A percentile compares a stretch with the other conserved stretches of the same genome.
These are phyloP conservation scores for Mycena alexandri DNA, from an alignment of 768 basidiomycete genomes.

Conservation along the genomic window DNA sequence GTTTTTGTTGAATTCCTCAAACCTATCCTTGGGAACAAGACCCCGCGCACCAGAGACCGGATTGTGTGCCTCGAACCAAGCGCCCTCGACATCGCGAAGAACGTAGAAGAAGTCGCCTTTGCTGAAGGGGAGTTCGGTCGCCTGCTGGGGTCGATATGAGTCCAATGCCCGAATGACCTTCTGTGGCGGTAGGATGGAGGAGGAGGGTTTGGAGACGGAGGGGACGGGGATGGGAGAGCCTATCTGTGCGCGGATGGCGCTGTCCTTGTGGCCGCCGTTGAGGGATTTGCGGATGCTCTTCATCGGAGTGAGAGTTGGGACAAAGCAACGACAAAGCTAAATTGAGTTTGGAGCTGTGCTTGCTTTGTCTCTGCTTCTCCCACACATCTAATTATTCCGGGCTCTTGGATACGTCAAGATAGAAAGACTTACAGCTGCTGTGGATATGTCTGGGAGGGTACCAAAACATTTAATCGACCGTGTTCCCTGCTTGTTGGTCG, in stretches of 20 bases:
- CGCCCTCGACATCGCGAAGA: constrained; percentile 74
- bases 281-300: constrained; percentile 88
- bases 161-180: constrained; percentile 93
- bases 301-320: constrained; percentile 58
- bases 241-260: constrained; percentile 67
- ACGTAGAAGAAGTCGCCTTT: constrained; percentile 99
- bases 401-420: no score
- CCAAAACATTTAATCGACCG: no score
- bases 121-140: constrained; percentile 89
- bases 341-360: neutral
- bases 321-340: constrained; percentile 7
- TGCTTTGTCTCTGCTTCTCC: no score
- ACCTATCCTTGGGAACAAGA: constrained; percentile 86
- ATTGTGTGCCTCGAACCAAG: constrained; percentile 96
- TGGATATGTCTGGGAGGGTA: no score
- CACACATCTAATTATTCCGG: no score
- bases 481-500: neutral
- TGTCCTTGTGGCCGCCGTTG: constrained; percentile 67
- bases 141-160: constrained; percentile 73
- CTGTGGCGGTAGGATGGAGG: constrained; percentile 86
- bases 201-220: constrained; percentile 75
- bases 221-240: constrained; percentile 79
- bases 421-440: no score
- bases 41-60: constrained; percentile 93
- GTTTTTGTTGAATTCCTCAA: constrained; percentile 91